These are phyloP conservation scores for Exsudoporus frostii DNA, from an alignment of 768 basidiomycete species.

Conservation along the genomic window DNA sequence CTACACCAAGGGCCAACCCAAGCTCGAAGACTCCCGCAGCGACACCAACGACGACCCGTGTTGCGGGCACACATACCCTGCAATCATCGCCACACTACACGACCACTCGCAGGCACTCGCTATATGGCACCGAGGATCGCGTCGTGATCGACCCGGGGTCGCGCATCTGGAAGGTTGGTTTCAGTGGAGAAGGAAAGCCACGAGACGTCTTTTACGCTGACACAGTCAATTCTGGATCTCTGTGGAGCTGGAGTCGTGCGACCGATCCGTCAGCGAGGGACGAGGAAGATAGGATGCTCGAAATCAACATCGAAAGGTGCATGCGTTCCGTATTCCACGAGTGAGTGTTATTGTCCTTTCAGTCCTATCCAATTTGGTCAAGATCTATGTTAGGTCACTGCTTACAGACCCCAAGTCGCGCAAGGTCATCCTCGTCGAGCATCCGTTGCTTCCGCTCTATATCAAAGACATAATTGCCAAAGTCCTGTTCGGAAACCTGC, in stretches of 20 bases:
- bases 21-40: conserved; percentile 30
- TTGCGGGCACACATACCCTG: conserved; percentile 44
- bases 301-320: conserved; percentile 62
- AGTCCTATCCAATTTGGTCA: conserved; percentile 8
- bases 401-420: conserved; percentile 93
- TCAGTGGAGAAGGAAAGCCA: conserved; percentile 92
- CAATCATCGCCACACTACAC: conserved; percentile 81
- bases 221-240: conserved; percentile 36
- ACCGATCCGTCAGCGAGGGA: conserved; percentile 52
- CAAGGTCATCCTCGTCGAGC: conserved; percentile 91
- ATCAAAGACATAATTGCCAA: conserved; percentile 88
- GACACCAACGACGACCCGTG: conserved; percentile 57
- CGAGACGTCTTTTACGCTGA: conserved; percentile 78
- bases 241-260: conserved; percentile 64
- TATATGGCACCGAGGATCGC: conserved; percentile 96
- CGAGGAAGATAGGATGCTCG: conserved; percentile 74
- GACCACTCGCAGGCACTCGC: conserved; percentile 83
- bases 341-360: conserved; percentile 43
- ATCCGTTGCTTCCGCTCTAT: conserved; percentile 78
- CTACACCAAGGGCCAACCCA: conserved; percentile 32
- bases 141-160: conserved; percentile 95
- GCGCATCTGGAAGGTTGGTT: conserved; percentile 94
- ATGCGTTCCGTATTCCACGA: conserved; percentile 80
- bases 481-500: conserved; percentile 85
- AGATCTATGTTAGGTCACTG: conserved; percentile 59